phyloP scores from a whole-genome alignment of 345 rosid genomes.

The Gossypium arboreum region DNA sequence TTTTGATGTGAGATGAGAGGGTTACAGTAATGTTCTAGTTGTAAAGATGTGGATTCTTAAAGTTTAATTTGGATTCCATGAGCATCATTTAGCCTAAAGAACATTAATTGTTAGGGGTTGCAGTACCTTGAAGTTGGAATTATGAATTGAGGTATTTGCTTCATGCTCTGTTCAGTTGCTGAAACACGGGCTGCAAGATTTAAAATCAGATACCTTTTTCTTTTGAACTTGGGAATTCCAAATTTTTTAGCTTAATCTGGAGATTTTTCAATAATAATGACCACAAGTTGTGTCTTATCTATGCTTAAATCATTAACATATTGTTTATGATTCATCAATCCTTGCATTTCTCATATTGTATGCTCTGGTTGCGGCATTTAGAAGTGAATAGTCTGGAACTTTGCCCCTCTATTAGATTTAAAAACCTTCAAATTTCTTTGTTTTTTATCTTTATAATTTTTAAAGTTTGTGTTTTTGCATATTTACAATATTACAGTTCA shows the following conservation, averaged over 20 bases:
- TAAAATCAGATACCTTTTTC: not conserved
- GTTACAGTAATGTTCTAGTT: not conserved
- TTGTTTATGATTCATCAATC: not conserved
- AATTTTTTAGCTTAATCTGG: not conserved
- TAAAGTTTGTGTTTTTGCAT: not conserved
- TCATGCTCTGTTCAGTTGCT: not conserved
- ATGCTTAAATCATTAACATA: not conserved
- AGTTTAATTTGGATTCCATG: not conserved
- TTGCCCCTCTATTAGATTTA: not conserved
- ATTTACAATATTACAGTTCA: not conserved
- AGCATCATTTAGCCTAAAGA: not conserved
- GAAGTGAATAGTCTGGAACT: not conserved
- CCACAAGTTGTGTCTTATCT: not conserved
- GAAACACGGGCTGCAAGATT: not conserved
- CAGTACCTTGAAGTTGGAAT: not conserved
- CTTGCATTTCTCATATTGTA: not conserved
- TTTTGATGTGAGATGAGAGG: constrained; percentile 1
- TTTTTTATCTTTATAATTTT: not conserved
- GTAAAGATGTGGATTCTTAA: not conserved
- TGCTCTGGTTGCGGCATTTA: not conserved
- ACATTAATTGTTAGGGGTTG: not conserved
- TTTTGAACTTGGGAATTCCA: not conserved
- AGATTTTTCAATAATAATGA: not conserved
- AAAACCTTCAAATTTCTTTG: not conserved
- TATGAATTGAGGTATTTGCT: not conserved